phyloP scores from a whole-genome alignment of 2,329 filamentous ascomycete species.

The Juglanconis oblonga region DNA sequence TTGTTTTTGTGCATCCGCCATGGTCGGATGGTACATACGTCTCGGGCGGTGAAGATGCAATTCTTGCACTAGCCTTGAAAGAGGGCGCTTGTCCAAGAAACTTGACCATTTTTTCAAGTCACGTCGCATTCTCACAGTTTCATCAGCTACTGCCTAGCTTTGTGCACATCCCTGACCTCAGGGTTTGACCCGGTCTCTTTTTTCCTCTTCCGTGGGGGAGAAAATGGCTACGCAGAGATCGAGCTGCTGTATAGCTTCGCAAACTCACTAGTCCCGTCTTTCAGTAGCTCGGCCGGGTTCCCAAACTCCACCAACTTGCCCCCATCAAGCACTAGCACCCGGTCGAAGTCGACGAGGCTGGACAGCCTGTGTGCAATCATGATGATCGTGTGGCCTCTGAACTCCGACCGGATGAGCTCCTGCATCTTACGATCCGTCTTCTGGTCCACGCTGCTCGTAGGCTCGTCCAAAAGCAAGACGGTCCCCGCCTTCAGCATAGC shows the following conservation, averaged over 20 bases:
- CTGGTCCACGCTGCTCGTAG: slow-evolving; percentile 29
- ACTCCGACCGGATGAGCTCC: slow-evolving; percentile 19
- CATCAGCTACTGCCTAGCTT: neutral
- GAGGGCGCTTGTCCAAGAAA: neutral
- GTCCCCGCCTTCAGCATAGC: slow-evolving; percentile 36
- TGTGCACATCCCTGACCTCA: neutral
- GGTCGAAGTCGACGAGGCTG: slow-evolving; percentile 46
- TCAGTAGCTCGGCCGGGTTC: slow-evolving; percentile 22
- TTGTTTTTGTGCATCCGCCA: neutral
- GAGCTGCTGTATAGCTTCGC: neutral
- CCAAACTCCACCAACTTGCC: slow-evolving; percentile 41
- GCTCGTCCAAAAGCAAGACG: slow-evolving; percentile 41
- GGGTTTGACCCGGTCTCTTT: no score
- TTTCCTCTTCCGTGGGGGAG: no score
- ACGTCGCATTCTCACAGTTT: neutral
- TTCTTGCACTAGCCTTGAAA: neutral
- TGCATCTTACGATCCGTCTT: slow-evolving; percentile 20
- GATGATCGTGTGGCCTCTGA: slow-evolving; percentile 44
- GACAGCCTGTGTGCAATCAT: slow-evolving; percentile 30
- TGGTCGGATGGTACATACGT: neutral
- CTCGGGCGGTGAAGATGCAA: neutral
- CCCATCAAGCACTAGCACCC: slow-evolving; percentile 45
- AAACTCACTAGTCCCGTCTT: neutral
- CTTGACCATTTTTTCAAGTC: neutral
- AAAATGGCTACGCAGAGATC: neutral